Percentiles rank a stretch among this genome's conserved stretches.
Evolutionary conservation across 2,329 filamentous ascomycete species (phyloP).

Genomic region (Aspergillus uvarum): DNA sequence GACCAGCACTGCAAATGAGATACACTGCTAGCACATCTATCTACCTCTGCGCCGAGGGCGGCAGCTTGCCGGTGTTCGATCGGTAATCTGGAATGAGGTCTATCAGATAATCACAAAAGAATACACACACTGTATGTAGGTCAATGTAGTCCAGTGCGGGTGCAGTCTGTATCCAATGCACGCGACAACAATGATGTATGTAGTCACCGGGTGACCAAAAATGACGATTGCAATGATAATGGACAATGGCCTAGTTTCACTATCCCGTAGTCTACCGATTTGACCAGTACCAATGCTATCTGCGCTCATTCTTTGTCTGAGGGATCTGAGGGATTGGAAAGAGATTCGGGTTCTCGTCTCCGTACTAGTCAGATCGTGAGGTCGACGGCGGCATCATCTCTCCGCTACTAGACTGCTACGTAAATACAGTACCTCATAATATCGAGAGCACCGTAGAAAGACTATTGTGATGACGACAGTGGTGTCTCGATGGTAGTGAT

Average conservation of each 20-base stretch:
- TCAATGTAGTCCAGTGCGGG: too few species aligned
- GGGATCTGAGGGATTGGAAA: neutral
- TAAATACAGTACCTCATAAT: neutral
- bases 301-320: neutral
- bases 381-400: neutral
- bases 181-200: neutral
- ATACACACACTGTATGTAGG: too few species aligned
- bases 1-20: conserved; percentile 3
- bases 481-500: neutral
- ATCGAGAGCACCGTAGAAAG: neutral
- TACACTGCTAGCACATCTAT: conserved; percentile 8
- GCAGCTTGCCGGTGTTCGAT: neutral
- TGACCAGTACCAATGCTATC: neutral
- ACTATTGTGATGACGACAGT: neutral
- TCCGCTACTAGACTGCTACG: neutral
- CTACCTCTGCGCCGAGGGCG: too few species aligned
- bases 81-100: neutral
- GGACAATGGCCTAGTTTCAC: too few species aligned
- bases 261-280: too few species aligned
- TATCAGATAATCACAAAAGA: neutral
- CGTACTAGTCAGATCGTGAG: neutral
- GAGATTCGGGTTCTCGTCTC: neutral
- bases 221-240: neutral
- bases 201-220: neutral
- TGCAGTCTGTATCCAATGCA: neutral